Evolutionary conservation across 306 rosid species (phyloP).

Genomic region (Echinosophora koreensis): DNA sequence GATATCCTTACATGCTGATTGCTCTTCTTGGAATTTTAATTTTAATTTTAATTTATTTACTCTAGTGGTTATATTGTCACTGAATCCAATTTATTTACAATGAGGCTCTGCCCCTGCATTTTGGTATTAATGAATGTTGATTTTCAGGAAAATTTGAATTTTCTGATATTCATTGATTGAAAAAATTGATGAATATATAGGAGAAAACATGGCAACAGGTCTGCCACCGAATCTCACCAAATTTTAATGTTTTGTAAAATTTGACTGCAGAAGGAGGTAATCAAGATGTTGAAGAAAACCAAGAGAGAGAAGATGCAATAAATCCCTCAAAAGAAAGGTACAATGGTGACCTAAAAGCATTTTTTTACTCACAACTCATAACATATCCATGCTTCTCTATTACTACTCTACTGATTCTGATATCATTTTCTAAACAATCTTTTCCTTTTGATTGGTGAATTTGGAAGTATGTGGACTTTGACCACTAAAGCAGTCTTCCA

Average conservation of each 20-base stretch:
- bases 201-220: too few relatives aligned
- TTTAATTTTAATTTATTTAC: neutral
- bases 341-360: constrained; percentile 19
- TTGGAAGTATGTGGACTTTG: neutral
- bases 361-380: neutral
- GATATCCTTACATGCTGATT: constrained; percentile 1
- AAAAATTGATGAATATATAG: too few relatives aligned
- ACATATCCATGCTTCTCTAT: neutral
- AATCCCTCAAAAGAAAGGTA: constrained; percentile 69
- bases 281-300: constrained; percentile 53
- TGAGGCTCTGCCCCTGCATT: too few relatives aligned
- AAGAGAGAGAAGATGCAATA: constrained; percentile 54
- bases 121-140: too few relatives aligned
- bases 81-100: too few relatives aligned
- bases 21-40: neutral
- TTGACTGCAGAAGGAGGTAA: constrained; percentile 52
- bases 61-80: neutral
- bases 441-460: constrained; percentile 23
- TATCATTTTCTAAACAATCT: neutral
- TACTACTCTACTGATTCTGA: neutral
- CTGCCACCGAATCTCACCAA: neutral
- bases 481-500: constrained; percentile 16
- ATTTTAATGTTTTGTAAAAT: constrained; percentile 31
- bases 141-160: too few relatives aligned
- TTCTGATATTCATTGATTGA: too few relatives aligned